Evolutionary conservation across 352 stramenopile genomes (phyloP).

Genomic region (Achlya hypogyna): DNA sequence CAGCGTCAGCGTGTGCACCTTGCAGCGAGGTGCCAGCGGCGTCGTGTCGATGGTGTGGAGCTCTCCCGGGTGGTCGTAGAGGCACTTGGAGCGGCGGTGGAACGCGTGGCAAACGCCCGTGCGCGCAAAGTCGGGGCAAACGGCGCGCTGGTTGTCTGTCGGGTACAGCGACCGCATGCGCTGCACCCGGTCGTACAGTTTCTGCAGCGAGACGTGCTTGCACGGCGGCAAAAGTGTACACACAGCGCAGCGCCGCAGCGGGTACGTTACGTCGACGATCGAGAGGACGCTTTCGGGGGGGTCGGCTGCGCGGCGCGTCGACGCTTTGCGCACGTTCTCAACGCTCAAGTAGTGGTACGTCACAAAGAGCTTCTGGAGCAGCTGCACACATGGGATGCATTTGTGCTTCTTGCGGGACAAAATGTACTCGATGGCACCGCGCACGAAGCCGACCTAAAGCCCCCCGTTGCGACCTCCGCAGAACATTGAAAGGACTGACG

Average conservation of each 20-base stretch:
- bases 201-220: conserved; percentile 37
- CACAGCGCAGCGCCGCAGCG: conserved; percentile 44
- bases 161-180: conserved; percentile 42
- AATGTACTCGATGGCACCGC: conserved; percentile 45
- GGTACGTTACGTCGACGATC: conserved; percentile 46
- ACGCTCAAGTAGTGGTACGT: conserved; percentile 42
- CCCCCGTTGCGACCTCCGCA: not conserved
- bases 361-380: conserved; percentile 40
- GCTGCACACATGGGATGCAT: conserved; percentile 33
- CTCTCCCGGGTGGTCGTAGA: conserved; percentile 42
- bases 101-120: conserved; percentile 51
- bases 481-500: conserved; percentile 22
- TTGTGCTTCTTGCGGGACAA: conserved; percentile 28
- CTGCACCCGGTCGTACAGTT: conserved; percentile 37
- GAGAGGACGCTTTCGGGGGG: conserved; percentile 26
- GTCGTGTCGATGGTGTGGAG: conserved; percentile 48
- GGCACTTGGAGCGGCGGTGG: conserved; percentile 47
- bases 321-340: conserved; percentile 38
- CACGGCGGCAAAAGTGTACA: conserved; percentile 63
- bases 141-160: conserved; percentile 4
- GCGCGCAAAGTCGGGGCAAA: conserved; percentile 43
- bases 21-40: conserved; percentile 33
- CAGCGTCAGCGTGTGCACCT: conserved; percentile 40
- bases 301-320: not conserved
- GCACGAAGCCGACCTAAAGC: conserved; percentile 49